Base-by-base conservation (phyloP, 306 rosid species). In the Abrus precatorius region DNA sequence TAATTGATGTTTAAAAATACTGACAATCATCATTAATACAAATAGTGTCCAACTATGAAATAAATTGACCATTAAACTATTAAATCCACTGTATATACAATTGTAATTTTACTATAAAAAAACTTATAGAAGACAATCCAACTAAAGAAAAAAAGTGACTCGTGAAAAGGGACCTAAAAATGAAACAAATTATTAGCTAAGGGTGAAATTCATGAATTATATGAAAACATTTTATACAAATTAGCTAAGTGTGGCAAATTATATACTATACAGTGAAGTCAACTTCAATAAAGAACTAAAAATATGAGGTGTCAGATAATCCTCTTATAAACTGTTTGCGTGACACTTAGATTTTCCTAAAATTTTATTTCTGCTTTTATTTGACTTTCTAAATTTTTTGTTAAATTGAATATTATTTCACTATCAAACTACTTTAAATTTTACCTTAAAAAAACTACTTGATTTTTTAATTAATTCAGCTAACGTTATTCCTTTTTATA, bases 201-300 rank as follows among this genome's bases (percentile, higher is more conserved):
- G 20, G 20, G 20, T 20, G 20, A 20, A 20, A 20, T 20, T 20
- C 20, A 20, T 20, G 20, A 11, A 11, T 28, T 1, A 7, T 6
- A 45, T 60, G 1, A 9, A 60, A 32, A 4, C 4, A 30, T 1
- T 36, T 62, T 33, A 14, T 1, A 28, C 38, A 11, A 5, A 28
- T 27, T 68, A 20, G 20, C 20, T 20, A 65, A 41, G 1, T 9
- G 3, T 29, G 34, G n/a, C 28, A 47, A 69, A 30, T 69, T 12
- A 20, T 20, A 14, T n/a, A 32, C 7, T 33, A 32, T 59, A 32
- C 32, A 30, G 28, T 29, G 1, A 69, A 70, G 62, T 70, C 75
- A 70, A 70, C 75, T 70, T 69, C n/a, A 13, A 50, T 13, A 33
- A 33, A 70, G 60, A 48, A 69, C 30, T 29, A 45, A 28, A 45